These are phyloP conservation scores for Candolleomyces efflorescens DNA, from an alignment of 768 basidiomycete genomes.

Conservation along the genomic window DNA sequence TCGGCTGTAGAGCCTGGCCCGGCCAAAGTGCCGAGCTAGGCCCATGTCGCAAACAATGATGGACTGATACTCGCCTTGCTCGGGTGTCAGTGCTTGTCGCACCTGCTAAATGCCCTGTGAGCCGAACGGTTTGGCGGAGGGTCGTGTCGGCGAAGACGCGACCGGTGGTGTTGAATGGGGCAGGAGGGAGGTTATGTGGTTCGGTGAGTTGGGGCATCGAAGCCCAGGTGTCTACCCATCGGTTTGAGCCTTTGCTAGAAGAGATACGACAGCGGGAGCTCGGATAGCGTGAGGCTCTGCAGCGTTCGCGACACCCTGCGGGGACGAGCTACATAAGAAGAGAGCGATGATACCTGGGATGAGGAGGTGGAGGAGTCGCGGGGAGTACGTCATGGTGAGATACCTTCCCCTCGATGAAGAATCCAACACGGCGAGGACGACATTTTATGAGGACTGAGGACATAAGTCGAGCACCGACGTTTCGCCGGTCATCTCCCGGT, in stretches of 20 bases:
- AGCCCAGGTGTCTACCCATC: conserved; percentile 34
- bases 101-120: too few species aligned
- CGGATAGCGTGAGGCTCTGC: too few species aligned
- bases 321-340: neutral
- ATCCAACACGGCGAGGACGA: neutral
- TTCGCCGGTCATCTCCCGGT: conserved; percentile 4
- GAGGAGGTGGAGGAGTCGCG: neutral
- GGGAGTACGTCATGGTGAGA: neutral
- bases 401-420: neutral
- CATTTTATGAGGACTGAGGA: neutral
- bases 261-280: neutral
- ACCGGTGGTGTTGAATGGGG: conserved; percentile 25
- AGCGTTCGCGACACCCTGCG: neutral
- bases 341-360: neutral
- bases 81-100: too few species aligned
- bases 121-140: conserved; percentile 47
- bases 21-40: too few species aligned
- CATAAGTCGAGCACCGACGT: neutral
- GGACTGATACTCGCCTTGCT: too few species aligned
- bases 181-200: conserved; percentile 28
- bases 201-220: conserved; percentile 40
- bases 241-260: conserved; percentile 3
- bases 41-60: too few species aligned
- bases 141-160: conserved; percentile 41
- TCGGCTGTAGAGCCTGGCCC: too few species aligned